These are phyloP conservation scores for Orychophragmus violaceus DNA, from an alignment of 345 rosid species.

Conservation along the genomic window DNA sequence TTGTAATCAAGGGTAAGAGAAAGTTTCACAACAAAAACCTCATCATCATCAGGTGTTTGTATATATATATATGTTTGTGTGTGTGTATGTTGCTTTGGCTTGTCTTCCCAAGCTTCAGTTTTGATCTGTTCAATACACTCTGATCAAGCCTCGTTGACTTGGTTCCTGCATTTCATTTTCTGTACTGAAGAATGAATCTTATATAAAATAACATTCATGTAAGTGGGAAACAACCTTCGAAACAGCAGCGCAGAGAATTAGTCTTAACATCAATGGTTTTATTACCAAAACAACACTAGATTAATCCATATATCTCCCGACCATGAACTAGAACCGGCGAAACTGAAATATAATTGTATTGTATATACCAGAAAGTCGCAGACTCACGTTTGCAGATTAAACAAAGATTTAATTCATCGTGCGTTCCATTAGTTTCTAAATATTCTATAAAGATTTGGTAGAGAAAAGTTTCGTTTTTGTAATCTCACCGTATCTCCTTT, in stretches of 20 bases:
- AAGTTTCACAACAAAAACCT: not conserved
- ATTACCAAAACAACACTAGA: constrained; percentile 2
- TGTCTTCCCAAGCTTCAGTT: constrained; percentile 28
- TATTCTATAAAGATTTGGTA: not conserved
- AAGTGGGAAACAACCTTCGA: constrained; percentile 29
- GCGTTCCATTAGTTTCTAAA: not conserved
- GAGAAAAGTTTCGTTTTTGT: no score
- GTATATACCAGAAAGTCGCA: not conserved
- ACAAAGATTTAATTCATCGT: not conserved
- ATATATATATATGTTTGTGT: not conserved
- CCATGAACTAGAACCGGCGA: constrained; percentile 30
- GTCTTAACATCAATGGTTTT: constrained; percentile 5
- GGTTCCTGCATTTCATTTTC: not conserved
- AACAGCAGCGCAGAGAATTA: constrained; percentile 24
- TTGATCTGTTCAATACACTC: constrained; percentile 22
- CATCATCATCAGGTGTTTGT: constrained; percentile 1
- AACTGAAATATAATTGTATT: not conserved
- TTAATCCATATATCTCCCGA: constrained; percentile 20
- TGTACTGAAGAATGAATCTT: not conserved
- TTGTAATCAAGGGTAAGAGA: constrained; percentile 9
- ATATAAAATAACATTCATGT: not conserved
- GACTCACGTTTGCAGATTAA: constrained; percentile 26
- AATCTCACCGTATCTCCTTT: no score
- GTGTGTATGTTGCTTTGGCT: not conserved
- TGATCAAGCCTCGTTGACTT: constrained; percentile 3